These are phyloP conservation scores for Trypanosoma mega DNA, from an alignment of 208 protist species.

Conservation along the genomic window DNA sequence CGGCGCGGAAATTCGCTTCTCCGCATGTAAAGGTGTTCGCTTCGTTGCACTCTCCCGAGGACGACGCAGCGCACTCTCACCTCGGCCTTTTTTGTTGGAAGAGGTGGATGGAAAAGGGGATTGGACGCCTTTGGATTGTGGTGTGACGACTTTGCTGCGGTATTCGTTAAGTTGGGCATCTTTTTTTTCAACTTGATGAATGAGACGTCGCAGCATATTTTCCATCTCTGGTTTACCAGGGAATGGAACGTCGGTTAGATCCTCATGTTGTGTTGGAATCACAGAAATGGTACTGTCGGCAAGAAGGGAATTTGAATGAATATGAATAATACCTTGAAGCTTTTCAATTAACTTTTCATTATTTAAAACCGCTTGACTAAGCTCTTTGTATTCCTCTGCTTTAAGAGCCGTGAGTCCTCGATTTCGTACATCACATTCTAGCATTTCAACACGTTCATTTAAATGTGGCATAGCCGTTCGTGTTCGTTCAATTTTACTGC, in stretches of 20 bases:
- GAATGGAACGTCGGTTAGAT: constrained; percentile 13
- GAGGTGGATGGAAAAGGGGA: background rate
- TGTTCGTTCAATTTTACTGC: constrained; percentile 31
- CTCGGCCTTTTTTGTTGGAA: background rate
- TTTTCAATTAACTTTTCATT: constrained; percentile 27
- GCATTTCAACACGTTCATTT: constrained; percentile 32
- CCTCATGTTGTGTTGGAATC: no score
- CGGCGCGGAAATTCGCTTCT: no score
- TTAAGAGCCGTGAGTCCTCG: constrained; percentile 35
- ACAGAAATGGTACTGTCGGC: no score
- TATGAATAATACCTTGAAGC: background rate
- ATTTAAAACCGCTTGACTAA: constrained; percentile 28
- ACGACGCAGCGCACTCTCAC: background rate
- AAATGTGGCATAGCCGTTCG: constrained; percentile 30
- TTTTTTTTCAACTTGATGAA: constrained; percentile 7
- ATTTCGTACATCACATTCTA: constrained; percentile 38
- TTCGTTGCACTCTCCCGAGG: no score
- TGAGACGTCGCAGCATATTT: constrained; percentile 2
- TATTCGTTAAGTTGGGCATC: constrained; percentile 10
- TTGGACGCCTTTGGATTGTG: no score
- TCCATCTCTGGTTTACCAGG: constrained; percentile 20
- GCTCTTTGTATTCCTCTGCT: constrained; percentile 50
- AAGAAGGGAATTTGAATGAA: no score
- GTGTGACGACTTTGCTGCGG: no score
- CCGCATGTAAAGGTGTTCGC: no score